Evolutionary conservation across 345 rosid genomes (phyloP).

Genomic region (Xanthoceras sorbifolium): DNA sequence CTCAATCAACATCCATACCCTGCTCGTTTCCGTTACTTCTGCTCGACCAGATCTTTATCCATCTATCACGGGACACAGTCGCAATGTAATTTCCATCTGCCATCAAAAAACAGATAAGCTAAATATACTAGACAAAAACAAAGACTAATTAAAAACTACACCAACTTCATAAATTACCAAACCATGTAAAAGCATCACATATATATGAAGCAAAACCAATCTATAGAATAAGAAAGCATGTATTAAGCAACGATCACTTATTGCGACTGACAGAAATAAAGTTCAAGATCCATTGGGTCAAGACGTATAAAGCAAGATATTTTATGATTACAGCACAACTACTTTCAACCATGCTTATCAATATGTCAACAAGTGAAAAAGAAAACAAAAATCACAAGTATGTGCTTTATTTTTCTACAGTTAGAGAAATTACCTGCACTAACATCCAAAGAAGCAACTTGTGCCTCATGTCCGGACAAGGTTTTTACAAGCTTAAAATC

Average conservation of each 20-base stretch:
- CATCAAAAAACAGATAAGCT: not conserved
- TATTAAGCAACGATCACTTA: not conserved
- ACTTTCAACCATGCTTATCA: not conserved
- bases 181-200: not conserved
- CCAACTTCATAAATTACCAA: not conserved
- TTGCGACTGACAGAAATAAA: not conserved
- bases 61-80: constrained; percentile 70
- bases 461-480: constrained; percentile 81
- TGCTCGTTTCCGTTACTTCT: constrained; percentile 32
- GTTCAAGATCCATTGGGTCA: not conserved
- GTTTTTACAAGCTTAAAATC: constrained; percentile 86
- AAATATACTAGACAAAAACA: not conserved
- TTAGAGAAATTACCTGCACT: constrained; percentile 43
- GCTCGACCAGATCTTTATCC: constrained; percentile 74
- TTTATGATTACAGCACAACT: not conserved
- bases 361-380: not conserved
- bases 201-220: not conserved
- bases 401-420: constrained; percentile 1
- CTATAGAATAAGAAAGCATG: not conserved
- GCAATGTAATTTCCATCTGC: constrained; percentile 65
- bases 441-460: constrained; percentile 72
- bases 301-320: not conserved
- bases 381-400: not conserved
- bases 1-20: constrained; percentile 55
- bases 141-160: not conserved